Evolutionary conservation across 805 yeast species (phyloP).

Genomic region (Metschnikowia continentalis): DNA sequence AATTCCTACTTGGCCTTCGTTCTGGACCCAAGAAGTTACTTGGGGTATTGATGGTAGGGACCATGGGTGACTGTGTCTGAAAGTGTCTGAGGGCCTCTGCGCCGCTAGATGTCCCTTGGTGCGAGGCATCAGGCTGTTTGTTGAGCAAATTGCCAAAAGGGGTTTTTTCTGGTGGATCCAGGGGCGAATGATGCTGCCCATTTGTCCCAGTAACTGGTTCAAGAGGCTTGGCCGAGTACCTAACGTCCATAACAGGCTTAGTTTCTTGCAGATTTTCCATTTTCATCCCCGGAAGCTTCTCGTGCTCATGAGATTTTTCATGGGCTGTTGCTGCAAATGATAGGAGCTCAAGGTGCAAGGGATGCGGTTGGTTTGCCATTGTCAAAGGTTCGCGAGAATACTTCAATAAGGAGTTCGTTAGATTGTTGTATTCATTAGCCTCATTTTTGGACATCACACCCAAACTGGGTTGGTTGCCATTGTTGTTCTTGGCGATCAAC

Average conservation of each 20-base stretch:
- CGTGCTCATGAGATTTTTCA: constrained; percentile 7
- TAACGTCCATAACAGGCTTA: not conserved
- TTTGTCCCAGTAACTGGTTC: not conserved
- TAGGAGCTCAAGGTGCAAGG: constrained; percentile 17
- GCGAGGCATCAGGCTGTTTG: not conserved
- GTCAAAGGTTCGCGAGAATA: constrained; percentile 1
- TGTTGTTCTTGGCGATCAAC: constrained; percentile 23
- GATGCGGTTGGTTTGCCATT: not conserved
- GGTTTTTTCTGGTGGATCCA: not conserved
- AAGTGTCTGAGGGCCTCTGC: not conserved
- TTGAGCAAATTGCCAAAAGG: not conserved
- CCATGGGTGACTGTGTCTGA: not conserved
- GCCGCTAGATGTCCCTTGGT: not conserved
- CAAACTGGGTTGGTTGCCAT: constrained; percentile 13
- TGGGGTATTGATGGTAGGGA: not conserved
- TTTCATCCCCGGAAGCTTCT: not conserved
- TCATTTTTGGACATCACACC: constrained; percentile 15
- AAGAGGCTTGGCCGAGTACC: not conserved
- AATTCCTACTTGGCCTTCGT: not conserved
- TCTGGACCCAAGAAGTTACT: not conserved
- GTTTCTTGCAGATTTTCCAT: not conserved
- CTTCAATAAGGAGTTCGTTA: constrained; percentile 9
- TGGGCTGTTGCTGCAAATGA: constrained; percentile 18
- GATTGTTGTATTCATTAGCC: constrained; percentile 18
- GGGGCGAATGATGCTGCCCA: not conserved